Percentiles rank a stretch among this genome's conserved stretches.
Conservation (phyloP, 352 stramenopile species). For the Globisporangium carolinianum region DNA sequence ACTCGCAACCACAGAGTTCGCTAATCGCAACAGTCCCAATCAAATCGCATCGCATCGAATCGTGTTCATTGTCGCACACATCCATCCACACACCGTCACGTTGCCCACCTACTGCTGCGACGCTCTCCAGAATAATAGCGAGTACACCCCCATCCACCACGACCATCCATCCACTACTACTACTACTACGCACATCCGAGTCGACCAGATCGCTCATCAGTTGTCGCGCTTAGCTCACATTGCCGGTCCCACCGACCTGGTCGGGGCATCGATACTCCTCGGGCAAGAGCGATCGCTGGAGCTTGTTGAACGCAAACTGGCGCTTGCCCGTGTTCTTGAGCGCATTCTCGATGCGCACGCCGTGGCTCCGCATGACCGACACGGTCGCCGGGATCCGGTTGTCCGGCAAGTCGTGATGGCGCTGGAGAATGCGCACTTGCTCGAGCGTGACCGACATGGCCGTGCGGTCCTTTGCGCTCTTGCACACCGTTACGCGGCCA, state of each 20-base stretch:
- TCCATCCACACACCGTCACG: too few species aligned
- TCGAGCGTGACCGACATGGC: slow-evolving; percentile 97
- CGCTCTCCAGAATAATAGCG: too few species aligned
- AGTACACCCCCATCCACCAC: too few species aligned
- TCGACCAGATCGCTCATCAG: background rate
- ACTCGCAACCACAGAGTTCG: background rate
- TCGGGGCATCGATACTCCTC: slow-evolving; percentile 85
- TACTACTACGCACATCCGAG: background rate
- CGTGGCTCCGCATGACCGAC: slow-evolving; percentile 83
- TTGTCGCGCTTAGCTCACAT: slow-evolving; percentile 53
- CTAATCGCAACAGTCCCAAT: background rate
- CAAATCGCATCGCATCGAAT: background rate
- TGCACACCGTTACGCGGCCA: slow-evolving; percentile 93
- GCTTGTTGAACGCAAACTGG: slow-evolving; percentile 85
- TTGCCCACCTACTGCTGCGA: too few species aligned
- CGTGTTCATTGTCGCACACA: too few species aligned
- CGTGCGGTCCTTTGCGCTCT: slow-evolving; percentile 96
- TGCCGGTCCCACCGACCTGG: slow-evolving; percentile 73
- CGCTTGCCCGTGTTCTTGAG: slow-evolving; percentile 88
- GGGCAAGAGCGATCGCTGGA: slow-evolving; percentile 80
- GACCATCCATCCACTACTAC: too few species aligned
- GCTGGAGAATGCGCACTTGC: slow-evolving; percentile 84
- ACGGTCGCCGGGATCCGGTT: slow-evolving; percentile 75
- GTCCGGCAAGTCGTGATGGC: slow-evolving; percentile 69
- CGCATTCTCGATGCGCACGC: slow-evolving; percentile 84